A percentile compares a stretch with the other conserved stretches of the same genome.
Evolutionary conservation across 345 rosid species (phyloP).

Genomic region (Ricinus communis): DNA sequence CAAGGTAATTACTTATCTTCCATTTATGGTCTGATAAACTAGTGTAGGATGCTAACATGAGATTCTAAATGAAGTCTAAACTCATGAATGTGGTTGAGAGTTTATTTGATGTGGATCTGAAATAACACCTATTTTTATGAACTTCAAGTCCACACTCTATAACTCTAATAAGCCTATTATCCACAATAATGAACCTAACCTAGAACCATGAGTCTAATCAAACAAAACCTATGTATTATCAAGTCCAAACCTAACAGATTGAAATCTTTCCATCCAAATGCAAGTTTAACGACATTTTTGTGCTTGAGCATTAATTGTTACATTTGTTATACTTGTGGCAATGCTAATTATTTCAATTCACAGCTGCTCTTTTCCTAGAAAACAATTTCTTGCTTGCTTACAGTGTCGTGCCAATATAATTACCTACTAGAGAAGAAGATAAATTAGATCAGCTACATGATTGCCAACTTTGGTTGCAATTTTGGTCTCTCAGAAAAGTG

Average conservation of each 20-base stretch:
- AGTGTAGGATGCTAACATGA: not conserved
- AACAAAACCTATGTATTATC: not conserved
- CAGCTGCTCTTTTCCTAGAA: not conserved
- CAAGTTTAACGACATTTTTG: too few relatives aligned
- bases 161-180: not conserved
- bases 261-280: not conserved
- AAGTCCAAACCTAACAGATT: not conserved
- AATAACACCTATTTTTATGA: not conserved
- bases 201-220: not conserved
- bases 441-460: not conserved
- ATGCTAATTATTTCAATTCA: not conserved
- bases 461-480: not conserved
- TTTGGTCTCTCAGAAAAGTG: not conserved
- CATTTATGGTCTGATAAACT: not conserved
- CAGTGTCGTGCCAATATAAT: not conserved
- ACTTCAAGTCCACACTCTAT: not conserved
- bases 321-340: not conserved
- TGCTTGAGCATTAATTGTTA: not conserved
- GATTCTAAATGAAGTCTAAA: not conserved
- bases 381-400: not conserved
- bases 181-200: not conserved
- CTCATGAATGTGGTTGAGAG: not conserved
- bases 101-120: not conserved
- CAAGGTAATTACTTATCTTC: constrained; percentile 53
- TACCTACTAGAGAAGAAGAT: not conserved